phyloP scores from a whole-genome alignment of 2,329 filamentous ascomycete genomes.

The Escovopsis weberi region DNA sequence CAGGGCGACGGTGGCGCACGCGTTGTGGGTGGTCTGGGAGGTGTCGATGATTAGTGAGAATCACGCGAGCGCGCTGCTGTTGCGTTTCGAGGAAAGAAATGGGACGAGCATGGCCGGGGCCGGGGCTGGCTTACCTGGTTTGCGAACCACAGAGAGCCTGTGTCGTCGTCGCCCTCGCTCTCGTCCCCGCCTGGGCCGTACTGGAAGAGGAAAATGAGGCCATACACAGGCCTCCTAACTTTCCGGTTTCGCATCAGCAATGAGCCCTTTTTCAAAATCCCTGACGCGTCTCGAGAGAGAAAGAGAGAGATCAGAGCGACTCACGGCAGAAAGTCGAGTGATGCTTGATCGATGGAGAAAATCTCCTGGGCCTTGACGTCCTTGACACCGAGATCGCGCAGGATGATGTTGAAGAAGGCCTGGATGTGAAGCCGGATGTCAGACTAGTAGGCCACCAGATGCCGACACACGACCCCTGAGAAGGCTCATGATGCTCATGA shows the following conservation, averaged over 20 bases:
- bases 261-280: too few relatives aligned
- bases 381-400: conserved; percentile 62
- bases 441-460: not conserved
- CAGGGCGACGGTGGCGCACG: conserved; percentile 83
- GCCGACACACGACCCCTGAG: not conserved
- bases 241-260: too few relatives aligned
- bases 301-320: conserved; percentile 9
- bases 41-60: conserved; percentile 1
- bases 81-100: too few relatives aligned
- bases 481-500: not conserved
- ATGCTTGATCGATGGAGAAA: conserved; percentile 53
- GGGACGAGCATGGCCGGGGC: not conserved
- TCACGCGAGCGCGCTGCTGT: not conserved
- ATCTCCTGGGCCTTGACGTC: conserved; percentile 65
- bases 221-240: conserved; percentile 55
- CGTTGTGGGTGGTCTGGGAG: conserved; percentile 57
- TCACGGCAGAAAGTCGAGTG: conserved; percentile 48
- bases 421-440: conserved; percentile 17
- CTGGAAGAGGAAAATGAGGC: conserved; percentile 78
- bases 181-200: conserved; percentile 46
- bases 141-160: conserved; percentile 66
- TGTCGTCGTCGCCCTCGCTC: conserved; percentile 35
- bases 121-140: conserved; percentile 52
- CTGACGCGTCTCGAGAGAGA: too few relatives aligned
- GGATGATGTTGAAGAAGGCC: conserved; percentile 76